These are phyloP conservation scores for Lathyrus sativus DNA, from an alignment of 306 rosid genomes.

Conservation along the genomic window DNA sequence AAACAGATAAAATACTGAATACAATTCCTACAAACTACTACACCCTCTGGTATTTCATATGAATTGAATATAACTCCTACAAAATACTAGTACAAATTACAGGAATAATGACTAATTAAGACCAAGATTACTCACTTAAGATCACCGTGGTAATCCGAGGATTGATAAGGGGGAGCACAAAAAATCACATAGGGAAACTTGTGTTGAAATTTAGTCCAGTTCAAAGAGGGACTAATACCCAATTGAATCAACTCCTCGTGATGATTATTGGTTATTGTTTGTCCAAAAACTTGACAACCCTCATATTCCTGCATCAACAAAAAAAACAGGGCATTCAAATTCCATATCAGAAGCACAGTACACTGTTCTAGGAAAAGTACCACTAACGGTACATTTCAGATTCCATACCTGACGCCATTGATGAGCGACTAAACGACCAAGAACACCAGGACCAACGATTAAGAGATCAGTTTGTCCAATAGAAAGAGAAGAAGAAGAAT, in stretches of 20 bases:
- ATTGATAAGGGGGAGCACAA: slow-evolving; percentile 86
- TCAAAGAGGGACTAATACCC: slow-evolving; percentile 76
- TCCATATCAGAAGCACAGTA: neutral
- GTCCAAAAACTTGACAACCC: slow-evolving; percentile 76
- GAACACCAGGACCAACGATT: slow-evolving; percentile 92
- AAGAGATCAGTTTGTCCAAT: slow-evolving; percentile 66
- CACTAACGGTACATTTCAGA: no score
- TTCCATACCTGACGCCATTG: slow-evolving; percentile 94
- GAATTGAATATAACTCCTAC: neutral
- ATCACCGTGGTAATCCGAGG: slow-evolving; percentile 73
- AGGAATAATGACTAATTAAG: slow-evolving; percentile 16
- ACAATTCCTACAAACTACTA: no score
- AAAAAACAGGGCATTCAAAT: slow-evolving; percentile 29
- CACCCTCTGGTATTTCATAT: no score
- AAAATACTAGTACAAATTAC: neutral
- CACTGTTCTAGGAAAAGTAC: no score
- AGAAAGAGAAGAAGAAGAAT: slow-evolving; percentile 42
- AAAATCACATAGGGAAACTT: slow-evolving; percentile 77
- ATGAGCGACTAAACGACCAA: slow-evolving; percentile 86
- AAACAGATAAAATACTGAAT: no score
- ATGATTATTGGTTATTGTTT: slow-evolving; percentile 75
- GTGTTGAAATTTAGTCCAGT: slow-evolving; percentile 48
- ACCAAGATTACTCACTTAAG: slow-evolving; percentile 56
- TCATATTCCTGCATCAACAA: slow-evolving; percentile 62
- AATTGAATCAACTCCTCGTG: slow-evolving; percentile 72